A percentile compares a stretch with the other conserved stretches of the same genome.
These are phyloP conservation scores for Thyridium curvatum DNA, from an alignment of 2,329 filamentous ascomycete species.

Conservation along the genomic window DNA sequence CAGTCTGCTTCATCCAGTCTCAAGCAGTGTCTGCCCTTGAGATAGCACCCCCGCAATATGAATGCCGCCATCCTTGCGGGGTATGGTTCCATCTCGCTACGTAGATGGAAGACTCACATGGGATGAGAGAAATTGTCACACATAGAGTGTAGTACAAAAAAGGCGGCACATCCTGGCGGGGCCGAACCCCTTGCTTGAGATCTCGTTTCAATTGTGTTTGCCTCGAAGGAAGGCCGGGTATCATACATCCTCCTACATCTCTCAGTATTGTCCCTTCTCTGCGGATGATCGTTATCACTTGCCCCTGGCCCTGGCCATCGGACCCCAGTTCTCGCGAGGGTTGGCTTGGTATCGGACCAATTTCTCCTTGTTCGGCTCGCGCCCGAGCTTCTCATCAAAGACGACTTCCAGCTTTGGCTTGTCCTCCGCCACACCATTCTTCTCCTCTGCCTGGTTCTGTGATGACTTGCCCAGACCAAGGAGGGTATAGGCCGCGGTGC, in stretches of 20 bases:
- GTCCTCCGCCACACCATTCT: slow-evolving; percentile 8
- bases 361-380: slow-evolving; percentile 58
- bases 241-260: slow-evolving; percentile 31
- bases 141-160: too few species aligned
- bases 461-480: slow-evolving; percentile 36
- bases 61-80: too few species aligned
- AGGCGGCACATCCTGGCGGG: too few species aligned
- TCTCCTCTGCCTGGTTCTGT: slow-evolving; percentile 11
- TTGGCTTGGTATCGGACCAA: slow-evolving; percentile 86
- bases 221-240: slow-evolving; percentile 1
- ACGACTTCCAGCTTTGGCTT: slow-evolving; percentile 31
- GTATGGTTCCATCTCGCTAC: too few species aligned
- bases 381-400: slow-evolving; percentile 78
- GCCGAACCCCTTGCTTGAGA: too few species aligned
- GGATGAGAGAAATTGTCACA: too few species aligned
- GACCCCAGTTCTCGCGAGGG: slow-evolving; percentile 89
- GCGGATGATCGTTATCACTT: slow-evolving; percentile 45
- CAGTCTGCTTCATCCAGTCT: too few species aligned
- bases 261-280: slow-evolving; percentile 24
- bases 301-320: slow-evolving; percentile 57
- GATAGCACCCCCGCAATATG: too few species aligned
- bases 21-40: too few species aligned
- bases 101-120: too few species aligned
- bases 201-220: neutral
- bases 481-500: slow-evolving; percentile 67